Evolutionary conservation across 805 yeast genomes (phyloP).

Genomic region (Clavispora asparagi): DNA sequence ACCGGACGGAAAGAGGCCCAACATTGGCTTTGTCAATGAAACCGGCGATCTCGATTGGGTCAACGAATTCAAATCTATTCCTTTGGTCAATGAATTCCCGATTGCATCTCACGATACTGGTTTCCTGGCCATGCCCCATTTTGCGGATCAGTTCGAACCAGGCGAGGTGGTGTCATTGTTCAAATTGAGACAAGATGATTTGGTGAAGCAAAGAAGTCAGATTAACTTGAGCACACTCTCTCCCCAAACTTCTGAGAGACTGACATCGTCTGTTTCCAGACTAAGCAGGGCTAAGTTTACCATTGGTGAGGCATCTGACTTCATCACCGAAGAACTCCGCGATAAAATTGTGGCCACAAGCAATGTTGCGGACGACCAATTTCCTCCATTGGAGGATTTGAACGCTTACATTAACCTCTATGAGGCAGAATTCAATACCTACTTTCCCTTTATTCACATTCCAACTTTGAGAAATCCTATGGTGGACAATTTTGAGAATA

Average conservation of each 20-base stretch:
- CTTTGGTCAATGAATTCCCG: constrained; percentile 56
- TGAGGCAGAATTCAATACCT: constrained; percentile 72
- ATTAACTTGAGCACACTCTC: background rate
- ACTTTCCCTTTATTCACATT: constrained; percentile 79
- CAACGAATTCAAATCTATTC: constrained; percentile 63
- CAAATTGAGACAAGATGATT: constrained; percentile 60
- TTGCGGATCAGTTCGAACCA: constrained; percentile 21
- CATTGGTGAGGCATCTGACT: constrained; percentile 16
- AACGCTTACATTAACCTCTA: constrained; percentile 73
- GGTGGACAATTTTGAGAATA: constrained; percentile 39
- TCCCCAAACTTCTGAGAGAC: background rate
- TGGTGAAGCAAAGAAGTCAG: constrained; percentile 43
- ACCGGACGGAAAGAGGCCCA: constrained; percentile 3
- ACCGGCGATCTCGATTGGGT: constrained; percentile 53
- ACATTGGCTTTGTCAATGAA: constrained; percentile 11
- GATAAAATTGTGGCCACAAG: constrained; percentile 47
- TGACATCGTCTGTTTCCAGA: constrained; percentile 1
- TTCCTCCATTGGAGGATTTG: constrained; percentile 72
- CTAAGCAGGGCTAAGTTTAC: constrained; percentile 14
- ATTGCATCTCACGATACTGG: constrained; percentile 54
- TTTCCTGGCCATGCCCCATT: constrained; percentile 27
- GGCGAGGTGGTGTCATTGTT: constrained; percentile 57
- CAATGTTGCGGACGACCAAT: constrained; percentile 51
- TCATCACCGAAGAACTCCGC: constrained; percentile 50
- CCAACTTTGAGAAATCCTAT: constrained; percentile 44